These are phyloP conservation scores for Strobilomyces dryophilus DNA, from an alignment of 768 basidiomycete species.

Conservation along the genomic window DNA sequence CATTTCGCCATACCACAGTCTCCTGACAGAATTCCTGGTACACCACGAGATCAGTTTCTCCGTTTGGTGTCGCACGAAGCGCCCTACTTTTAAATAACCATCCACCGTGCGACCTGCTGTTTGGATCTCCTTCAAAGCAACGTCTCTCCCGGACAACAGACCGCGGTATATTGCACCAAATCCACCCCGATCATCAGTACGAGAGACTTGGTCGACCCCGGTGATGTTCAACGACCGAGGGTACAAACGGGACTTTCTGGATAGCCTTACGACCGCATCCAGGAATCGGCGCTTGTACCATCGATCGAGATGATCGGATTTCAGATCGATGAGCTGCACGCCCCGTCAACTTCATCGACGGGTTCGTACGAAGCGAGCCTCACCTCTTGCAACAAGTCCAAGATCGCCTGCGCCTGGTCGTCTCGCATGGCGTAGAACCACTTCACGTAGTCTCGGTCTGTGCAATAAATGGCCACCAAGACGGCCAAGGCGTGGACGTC, in stretches of 20 bases:
- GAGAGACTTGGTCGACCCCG: conserved; percentile 8
- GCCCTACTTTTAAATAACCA: conserved; percentile 25
- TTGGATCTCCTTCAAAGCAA: conserved; percentile 32
- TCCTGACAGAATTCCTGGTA: conserved; percentile 27
- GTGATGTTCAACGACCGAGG: conserved; percentile 25
- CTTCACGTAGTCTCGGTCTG: conserved; percentile 10
- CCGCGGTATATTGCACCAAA: conserved; percentile 34
- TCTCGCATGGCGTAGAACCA: conserved; percentile 21
- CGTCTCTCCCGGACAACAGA: conserved; percentile 19
- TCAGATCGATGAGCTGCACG: conserved; percentile 22
- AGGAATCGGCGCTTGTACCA: conserved; percentile 29
- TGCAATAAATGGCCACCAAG: conserved; percentile 18
- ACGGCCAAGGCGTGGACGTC: conserved; percentile 25
- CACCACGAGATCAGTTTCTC: conserved; percentile 2
- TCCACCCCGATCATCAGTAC: conserved; percentile 22
- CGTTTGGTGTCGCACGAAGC: background rate
- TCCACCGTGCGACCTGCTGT: conserved; percentile 17
- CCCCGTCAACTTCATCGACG: background rate
- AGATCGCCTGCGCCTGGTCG: conserved; percentile 21
- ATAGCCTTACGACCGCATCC: conserved; percentile 27
- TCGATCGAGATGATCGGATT: conserved; percentile 16
- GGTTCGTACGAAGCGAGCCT: background rate
- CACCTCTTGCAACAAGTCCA: conserved; percentile 27
- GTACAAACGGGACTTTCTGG: conserved; percentile 26
- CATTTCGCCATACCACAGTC: conserved; percentile 30